Conservation (phyloP, 2,329 filamentous ascomycete species). For the Pseudogymnoascus pannorum region DNA sequence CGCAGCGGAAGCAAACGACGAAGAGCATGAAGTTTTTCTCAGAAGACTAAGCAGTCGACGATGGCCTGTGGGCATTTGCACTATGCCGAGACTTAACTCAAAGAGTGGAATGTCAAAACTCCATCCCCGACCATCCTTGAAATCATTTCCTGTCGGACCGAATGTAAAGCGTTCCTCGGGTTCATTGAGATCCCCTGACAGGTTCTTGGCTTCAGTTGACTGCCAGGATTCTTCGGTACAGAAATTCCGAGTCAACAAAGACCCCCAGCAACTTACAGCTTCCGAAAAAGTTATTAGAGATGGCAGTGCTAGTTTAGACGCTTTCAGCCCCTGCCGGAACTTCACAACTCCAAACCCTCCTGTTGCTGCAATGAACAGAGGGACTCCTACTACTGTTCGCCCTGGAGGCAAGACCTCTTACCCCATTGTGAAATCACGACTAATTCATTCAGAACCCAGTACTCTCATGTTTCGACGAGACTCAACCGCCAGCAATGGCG, state of each 20-base stretch:
- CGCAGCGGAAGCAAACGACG: not conserved
- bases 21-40: slow-evolving; percentile 1
- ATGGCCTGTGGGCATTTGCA: slow-evolving; percentile 4
- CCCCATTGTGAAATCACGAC: not conserved
- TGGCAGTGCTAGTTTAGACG: slow-evolving; percentile 39
- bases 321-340: slow-evolving; percentile 40
- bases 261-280: slow-evolving; percentile 36
- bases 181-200: slow-evolving; percentile 39
- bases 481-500: slow-evolving; percentile 19
- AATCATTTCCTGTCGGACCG: slow-evolving; percentile 14
- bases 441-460: slow-evolving; percentile 22
- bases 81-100: slow-evolving; percentile 8
- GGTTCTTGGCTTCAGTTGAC: slow-evolving; percentile 40
- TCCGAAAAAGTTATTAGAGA: slow-evolving; percentile 40
- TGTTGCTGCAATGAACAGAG: not conserved
- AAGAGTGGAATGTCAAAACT: slow-evolving; percentile 15
- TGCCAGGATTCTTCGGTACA: slow-evolving; percentile 33
- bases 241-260: slow-evolving; percentile 45
- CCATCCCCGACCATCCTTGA: slow-evolving; percentile 19
- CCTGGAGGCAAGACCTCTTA: slow-evolving; percentile 16
- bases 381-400: not conserved
- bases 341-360: slow-evolving; percentile 19
- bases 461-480: slow-evolving; percentile 26
- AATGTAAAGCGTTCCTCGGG: slow-evolving; percentile 15
- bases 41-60: not conserved